Evolutionary conservation across 2,329 filamentous ascomycete species (phyloP), one percentile per base, ranked within the genome.

Genomic region (Aureobasidium lini): DNA sequence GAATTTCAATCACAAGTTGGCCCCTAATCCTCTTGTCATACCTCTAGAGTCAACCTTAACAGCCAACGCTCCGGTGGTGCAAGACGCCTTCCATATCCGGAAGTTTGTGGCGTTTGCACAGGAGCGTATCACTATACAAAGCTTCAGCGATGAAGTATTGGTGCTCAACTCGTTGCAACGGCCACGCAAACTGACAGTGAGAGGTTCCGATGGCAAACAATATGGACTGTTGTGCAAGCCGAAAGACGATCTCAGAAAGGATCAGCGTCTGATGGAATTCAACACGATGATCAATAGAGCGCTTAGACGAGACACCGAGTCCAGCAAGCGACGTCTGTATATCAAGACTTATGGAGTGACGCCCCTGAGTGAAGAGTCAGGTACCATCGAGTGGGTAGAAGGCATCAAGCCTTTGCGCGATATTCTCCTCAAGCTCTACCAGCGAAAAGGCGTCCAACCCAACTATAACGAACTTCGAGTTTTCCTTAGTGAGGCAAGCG

Each of bases 241-340:
- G 8, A 97, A 97, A 72, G 94, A 99, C 71, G 95, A 99, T 71
- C 82, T 99, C 28, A 88, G 94, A 53, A 99, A 95, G 65, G 95
- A 99, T 68, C 93, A 97, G 72, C 90, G 94, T 54, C 84, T 99
- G 18, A 99, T 99, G 92, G 95, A 99, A 70, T 99, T 99, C 79
- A 99, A 97, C 71, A 86, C 88, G 47, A 94, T 97, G 84, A 97
- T 99, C 77, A 99, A 99, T 71, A 84, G 94, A 61, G 90, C 93
- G 2, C 76, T 99, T 60, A 96, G 96, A 70, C 86, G 89, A 62
- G 92, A 97, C 68, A 86, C 92, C 2, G 92, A 96, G 70, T 89
- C 91, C 15, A 95, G 89, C 72, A 88, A 90, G 71, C 84, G 94
- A 15, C 89, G 94, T 64, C 81, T 99, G 59, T 95, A 95, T 71